Conservation (phyloP, 2,329 filamentous ascomycete genomes). For the Trichothecium roseum region DNA sequence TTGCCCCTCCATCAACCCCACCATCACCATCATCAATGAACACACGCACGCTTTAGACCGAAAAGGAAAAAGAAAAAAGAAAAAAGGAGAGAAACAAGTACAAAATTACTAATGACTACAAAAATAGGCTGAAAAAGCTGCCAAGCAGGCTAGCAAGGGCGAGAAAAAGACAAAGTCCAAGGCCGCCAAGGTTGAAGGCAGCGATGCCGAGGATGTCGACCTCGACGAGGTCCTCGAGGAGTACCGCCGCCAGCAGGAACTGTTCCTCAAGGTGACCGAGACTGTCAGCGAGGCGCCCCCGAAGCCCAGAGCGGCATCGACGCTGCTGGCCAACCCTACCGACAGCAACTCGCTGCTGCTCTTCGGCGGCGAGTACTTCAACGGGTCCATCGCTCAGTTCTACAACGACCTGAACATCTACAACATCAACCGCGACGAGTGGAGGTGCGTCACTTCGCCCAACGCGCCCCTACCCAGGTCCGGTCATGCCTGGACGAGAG, state of each 20-base stretch:
- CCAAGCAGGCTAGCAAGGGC: conserved; percentile 80
- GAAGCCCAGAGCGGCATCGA: conserved; percentile 66
- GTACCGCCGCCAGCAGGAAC: conserved; percentile 86
- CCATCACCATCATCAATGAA: neutral
- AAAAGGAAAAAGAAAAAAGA: too few relatives aligned
- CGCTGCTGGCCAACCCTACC: conserved; percentile 73
- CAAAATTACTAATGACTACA: neutral
- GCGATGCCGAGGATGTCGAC: conserved; percentile 86
- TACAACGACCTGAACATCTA: conserved; percentile 59
- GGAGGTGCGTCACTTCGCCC: conserved; percentile 80
- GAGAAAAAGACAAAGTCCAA: conserved; percentile 75
- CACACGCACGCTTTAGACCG: too few relatives aligned
- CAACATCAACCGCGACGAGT: conserved; percentile 77
- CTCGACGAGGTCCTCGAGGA: conserved; percentile 88
- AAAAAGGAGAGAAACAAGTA: too few relatives aligned
- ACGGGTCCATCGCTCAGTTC: conserved; percentile 72
- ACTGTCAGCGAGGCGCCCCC: conserved; percentile 60
- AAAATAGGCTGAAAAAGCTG: conserved; percentile 48
- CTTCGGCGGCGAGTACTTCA: conserved; percentile 93
- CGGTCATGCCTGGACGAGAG: conserved; percentile 90
- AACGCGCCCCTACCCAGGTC: conserved; percentile 85
- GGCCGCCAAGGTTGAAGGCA: conserved; percentile 62
- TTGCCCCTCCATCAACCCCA: conserved; percentile 9
- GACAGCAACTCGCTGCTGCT: conserved; percentile 82
- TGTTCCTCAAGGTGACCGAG: conserved; percentile 90